These are phyloP conservation scores for Orbilia oligospora DNA, from an alignment of 2,329 filamentous ascomycete genomes.

Conservation along the genomic window DNA sequence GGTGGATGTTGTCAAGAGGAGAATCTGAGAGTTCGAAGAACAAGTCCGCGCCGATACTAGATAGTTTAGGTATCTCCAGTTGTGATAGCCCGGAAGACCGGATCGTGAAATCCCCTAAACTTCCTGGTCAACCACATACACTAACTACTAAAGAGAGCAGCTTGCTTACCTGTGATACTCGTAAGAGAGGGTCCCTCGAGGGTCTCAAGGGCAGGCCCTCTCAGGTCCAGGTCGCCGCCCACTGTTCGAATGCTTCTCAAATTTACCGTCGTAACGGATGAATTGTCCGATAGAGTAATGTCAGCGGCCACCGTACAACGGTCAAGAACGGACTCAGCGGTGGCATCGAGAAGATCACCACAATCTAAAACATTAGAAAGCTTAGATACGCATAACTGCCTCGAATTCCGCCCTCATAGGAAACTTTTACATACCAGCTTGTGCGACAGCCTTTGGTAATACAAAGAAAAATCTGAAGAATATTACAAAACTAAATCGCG, in stretches of 20 bases:
- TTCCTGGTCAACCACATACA: not conserved
- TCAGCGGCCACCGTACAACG: constrained; percentile 22
- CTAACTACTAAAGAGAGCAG: not conserved
- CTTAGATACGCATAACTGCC: too few relatives aligned
- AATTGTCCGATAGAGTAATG: constrained; percentile 11
- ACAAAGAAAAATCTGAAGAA: not conserved
- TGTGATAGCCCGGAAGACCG: constrained; percentile 12
- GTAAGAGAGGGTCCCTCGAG: constrained; percentile 6
- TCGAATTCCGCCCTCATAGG: not conserved
- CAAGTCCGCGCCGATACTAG: constrained; percentile 33
- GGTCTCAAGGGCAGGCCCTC: constrained; percentile 13
- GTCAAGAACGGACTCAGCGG: not conserved
- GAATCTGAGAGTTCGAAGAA: constrained; percentile 18
- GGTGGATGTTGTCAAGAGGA: not conserved
- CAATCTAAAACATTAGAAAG: constrained; percentile 12
- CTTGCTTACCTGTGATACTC: constrained; percentile 27
- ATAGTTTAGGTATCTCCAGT: constrained; percentile 13
- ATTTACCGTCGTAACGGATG: constrained; percentile 12
- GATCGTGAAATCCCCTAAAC: constrained; percentile 43
- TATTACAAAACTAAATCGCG: not conserved
- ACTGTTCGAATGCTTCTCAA: constrained; percentile 17
- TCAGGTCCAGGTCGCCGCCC: constrained; percentile 29
- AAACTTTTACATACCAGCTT: not conserved
- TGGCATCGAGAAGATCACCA: constrained; percentile 32
- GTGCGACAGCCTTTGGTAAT: not conserved